A percentile compares a stretch with the other conserved stretches of the same genome.
Evolutionary conservation across 2,329 filamentous ascomycete genomes (phyloP).

Genomic region (Ophiocordyceps unilateralis): DNA sequence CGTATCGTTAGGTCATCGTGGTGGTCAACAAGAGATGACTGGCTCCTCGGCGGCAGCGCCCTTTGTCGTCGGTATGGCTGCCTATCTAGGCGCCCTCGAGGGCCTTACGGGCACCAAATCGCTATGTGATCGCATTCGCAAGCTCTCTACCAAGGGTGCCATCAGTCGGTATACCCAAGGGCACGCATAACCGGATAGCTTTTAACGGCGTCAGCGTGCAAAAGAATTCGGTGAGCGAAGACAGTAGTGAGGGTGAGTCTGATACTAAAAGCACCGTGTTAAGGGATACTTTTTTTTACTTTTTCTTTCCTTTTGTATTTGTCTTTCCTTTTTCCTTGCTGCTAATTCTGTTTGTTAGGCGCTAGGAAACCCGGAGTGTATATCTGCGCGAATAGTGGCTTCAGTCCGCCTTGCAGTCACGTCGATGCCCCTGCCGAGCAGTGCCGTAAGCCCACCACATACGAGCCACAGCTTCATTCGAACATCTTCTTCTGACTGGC

Average conservation of each 20-base stretch:
- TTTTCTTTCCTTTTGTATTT: too few relatives aligned
- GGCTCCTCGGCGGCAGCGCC: neutral
- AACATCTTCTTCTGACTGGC: neutral
- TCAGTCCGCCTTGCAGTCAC: neutral
- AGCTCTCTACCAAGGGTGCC: constrained; percentile 21
- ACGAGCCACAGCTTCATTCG: neutral
- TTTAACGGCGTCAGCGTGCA: constrained; percentile 25
- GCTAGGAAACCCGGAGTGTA: neutral
- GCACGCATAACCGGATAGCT: constrained; percentile 30
- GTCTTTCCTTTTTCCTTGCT: neutral
- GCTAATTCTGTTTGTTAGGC: neutral
- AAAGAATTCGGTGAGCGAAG: neutral
- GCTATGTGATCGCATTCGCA: constrained; percentile 26
- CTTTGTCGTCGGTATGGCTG: neutral
- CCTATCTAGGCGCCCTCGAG: constrained; percentile 3
- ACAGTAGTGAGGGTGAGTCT: neutral
- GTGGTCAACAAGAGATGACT: constrained; percentile 1
- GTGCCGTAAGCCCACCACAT: neutral
- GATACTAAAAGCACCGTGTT: too few relatives aligned
- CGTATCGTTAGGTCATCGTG: constrained; percentile 14
- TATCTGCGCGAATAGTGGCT: neutral
- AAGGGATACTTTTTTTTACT: too few relatives aligned
- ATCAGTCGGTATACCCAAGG: constrained; percentile 18
- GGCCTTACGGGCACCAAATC: constrained; percentile 19
- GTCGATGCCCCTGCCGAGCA: neutral